phyloP scores from a whole-genome alignment of 441 rosid species.

The Raphanus hybrid region DNA sequence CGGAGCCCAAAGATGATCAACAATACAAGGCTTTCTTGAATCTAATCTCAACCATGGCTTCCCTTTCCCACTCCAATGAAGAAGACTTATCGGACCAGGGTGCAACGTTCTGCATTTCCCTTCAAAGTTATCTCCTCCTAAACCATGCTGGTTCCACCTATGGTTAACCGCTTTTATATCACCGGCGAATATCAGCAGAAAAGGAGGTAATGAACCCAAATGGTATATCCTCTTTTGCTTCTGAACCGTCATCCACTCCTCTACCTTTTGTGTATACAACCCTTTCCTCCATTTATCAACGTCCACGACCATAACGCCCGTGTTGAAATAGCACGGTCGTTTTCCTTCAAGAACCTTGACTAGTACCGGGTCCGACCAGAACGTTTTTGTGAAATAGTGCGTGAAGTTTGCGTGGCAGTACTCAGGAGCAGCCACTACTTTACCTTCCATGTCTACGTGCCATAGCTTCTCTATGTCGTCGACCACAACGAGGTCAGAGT shows the following conservation, averaged over 20 bases:
- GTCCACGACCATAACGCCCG: constrained; percentile 57
- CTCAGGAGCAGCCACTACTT: constrained; percentile 74
- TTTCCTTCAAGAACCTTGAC: constrained; percentile 54
- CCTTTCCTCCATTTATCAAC: constrained; percentile 70
- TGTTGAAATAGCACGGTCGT: constrained; percentile 33
- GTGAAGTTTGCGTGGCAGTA: constrained; percentile 76
- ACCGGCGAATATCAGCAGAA: too few relatives aligned
- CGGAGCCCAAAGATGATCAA: constrained; percentile 83
- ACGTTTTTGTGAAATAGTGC: constrained; percentile 55
- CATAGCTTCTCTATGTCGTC: constrained; percentile 36
- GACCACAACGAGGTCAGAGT: constrained; percentile 74
- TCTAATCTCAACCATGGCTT: constrained; percentile 81
- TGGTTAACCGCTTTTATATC: too few relatives aligned
- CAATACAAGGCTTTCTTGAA: constrained; percentile 63
- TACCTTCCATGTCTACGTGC: constrained; percentile 51
- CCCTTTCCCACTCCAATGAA: constrained; percentile 88
- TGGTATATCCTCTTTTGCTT: constrained; percentile 63
- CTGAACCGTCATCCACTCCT: constrained; percentile 74
- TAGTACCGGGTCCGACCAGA: constrained; percentile 60
- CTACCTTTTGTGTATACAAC: constrained; percentile 52
- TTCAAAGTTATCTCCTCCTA: background rate
- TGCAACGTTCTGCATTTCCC: constrained; percentile 73
- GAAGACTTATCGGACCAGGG: constrained; percentile 75
- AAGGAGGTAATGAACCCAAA: too few relatives aligned
- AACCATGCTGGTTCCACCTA: too few relatives aligned